Conservation (phyloP, 192 early-diverging fungal species). For the Linnemannia hyalina region DNA sequence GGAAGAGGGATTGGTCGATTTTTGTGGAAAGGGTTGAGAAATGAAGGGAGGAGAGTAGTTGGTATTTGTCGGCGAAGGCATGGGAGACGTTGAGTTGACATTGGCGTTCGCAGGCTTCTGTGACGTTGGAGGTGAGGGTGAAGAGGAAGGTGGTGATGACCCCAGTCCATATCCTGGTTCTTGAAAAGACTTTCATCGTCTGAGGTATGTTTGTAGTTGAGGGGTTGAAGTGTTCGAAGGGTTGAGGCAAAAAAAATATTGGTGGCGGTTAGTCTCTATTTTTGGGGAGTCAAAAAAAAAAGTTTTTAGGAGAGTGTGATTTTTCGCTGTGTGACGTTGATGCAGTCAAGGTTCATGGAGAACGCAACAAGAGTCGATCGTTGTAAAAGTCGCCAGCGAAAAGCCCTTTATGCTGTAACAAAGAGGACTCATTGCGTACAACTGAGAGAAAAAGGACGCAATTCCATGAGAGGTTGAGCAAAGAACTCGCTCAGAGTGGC, state of each 20-base stretch:
- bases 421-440: no score
- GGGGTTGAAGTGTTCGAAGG: no score
- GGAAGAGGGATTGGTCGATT: conserved; percentile 24
- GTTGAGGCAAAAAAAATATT: not conserved
- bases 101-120: conserved; percentile 58
- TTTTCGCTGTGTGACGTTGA: not conserved
- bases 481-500: no score
- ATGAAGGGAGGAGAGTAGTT: conserved; percentile 38
- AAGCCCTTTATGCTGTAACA: no score
- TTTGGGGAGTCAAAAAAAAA: not conserved
- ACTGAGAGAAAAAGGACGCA: no score
- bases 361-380: no score
- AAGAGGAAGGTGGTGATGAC: not conserved
- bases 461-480: no score
- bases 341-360: no score
- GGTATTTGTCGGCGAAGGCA: conserved; percentile 60
- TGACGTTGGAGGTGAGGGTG: not conserved
- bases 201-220: not conserved
- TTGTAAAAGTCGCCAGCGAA: no score
- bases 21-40: conserved; percentile 28
- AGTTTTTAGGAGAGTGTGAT: not conserved
- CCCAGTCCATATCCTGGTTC: not conserved
- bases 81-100: conserved; percentile 61
- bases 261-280: not conserved
- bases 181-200: conserved; percentile 1